phyloP scores from a whole-genome alignment of 352 stramenopile genomes.

The Pilasporangium apinafurcum region DNA sequence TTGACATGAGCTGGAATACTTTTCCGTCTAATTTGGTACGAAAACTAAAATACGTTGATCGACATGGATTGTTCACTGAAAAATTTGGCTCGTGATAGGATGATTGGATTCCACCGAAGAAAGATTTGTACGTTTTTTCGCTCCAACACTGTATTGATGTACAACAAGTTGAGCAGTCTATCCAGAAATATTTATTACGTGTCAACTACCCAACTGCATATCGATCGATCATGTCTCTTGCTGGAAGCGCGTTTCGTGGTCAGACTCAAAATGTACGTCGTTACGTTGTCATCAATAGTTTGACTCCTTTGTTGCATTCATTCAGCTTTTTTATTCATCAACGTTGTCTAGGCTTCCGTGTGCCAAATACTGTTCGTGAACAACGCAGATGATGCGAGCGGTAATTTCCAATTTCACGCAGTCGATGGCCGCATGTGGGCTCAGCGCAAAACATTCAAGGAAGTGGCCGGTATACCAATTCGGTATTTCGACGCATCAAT shows the following conservation, averaged over 20 bases:
- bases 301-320: too few relatives aligned
- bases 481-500: constrained; percentile 72
- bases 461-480: constrained; percentile 64
- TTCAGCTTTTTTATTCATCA: neutral
- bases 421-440: constrained; percentile 54
- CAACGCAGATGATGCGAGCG: constrained; percentile 59
- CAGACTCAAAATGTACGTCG: constrained; percentile 50
- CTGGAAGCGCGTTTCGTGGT: constrained; percentile 35
- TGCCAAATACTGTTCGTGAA: constrained; percentile 80
- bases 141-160: constrained; percentile 59
- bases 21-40: constrained; percentile 53
- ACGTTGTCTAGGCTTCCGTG: constrained; percentile 51
- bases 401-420: constrained; percentile 59
- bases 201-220: constrained; percentile 72
- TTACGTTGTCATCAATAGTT: too few relatives aligned
- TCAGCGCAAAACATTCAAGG: constrained; percentile 52
- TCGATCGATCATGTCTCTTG: constrained; percentile 57
- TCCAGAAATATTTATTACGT: constrained; percentile 52
- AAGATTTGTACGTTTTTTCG: constrained; percentile 73
- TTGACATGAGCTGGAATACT: constrained; percentile 64
- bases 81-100: constrained; percentile 12
- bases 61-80: neutral
- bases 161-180: constrained; percentile 44
- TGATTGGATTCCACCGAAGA: constrained; percentile 63
- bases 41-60: neutral